Evolutionary conservation across 2,329 filamentous ascomycete species (phyloP), one percentile per base, ranked within the genome.

Genomic region (Lecanicillium sp.): DNA sequence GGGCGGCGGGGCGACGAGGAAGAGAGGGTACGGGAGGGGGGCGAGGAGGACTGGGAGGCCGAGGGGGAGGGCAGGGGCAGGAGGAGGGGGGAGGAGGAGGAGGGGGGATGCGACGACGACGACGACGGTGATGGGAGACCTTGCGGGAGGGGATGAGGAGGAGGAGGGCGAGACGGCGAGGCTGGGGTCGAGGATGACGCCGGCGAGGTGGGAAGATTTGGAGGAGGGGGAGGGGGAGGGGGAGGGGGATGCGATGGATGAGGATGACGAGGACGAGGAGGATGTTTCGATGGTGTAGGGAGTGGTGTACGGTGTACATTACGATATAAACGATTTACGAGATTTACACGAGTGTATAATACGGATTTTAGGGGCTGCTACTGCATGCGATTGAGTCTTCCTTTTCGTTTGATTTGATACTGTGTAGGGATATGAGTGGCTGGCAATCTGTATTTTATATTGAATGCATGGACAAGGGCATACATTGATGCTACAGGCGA

Each of bases 211-310:
- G 35, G 50, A 39, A 23, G 49, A 51, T 23, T 24, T 37, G 26
- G 38, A 49, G 11, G 47, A 48, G 20, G 50, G 51, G 4, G 50
- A 51, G 5, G 55, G 52, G 3, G 51, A 52, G 17, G 54, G 43
- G 9, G 54, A 54, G 20, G 51, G 46, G 4, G 58, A 60, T 7
- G 56, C 58, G 3, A 56, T 55, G 37, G 58, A 59, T 6, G 54
- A 58, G 2, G 56, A 58, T n/a, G 58, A 63, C 8, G 58, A 58
- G 1, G 57, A 56, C 2, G 51, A 59, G 5, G 60, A 56, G 23
- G 59, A 64, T 36, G 55, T 61, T 32, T 51, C 54, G 7, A 60
- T 61, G 55, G 38, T n/a, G n/a, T n/a, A n/a, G n/a, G n/a, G n/a
- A n/a, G n/a, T n/a, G n/a, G n/a, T n/a, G n/a, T n/a, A n/a, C n/a